Evolutionary conservation across 192 early-diverging fungal genomes (phyloP).

Genomic region (Backusella psychrophila): DNA sequence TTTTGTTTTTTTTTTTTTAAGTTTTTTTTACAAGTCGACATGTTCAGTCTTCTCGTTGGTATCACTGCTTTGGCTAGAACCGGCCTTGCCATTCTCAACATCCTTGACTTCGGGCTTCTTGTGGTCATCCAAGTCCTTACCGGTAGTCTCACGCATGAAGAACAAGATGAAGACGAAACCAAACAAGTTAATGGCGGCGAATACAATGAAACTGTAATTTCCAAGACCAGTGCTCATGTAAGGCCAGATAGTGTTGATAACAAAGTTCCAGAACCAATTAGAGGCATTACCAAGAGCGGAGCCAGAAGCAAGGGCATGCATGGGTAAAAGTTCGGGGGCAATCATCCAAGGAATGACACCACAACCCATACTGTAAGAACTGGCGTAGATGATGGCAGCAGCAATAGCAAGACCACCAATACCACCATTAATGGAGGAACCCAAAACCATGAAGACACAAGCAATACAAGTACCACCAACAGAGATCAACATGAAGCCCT

Average conservation of each 20-base stretch:
- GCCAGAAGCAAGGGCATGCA: slow-evolving; percentile 70
- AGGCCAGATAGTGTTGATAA: slow-evolving; percentile 42
- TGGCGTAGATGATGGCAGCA: slow-evolving; percentile 65
- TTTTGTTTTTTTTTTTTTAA: not conserved
- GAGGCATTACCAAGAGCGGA: slow-evolving; percentile 69
- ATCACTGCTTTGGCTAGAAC: slow-evolving; percentile 5
- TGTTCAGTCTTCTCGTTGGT: slow-evolving; percentile 1
- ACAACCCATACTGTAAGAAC: slow-evolving; percentile 73
- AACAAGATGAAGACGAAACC: slow-evolving; percentile 63
- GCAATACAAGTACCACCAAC: slow-evolving; percentile 59
- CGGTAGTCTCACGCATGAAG: slow-evolving; percentile 79
- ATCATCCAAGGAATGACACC: slow-evolving; percentile 85
- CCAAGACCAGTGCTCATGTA: slow-evolving; percentile 30
- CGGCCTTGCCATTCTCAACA: not conserved
- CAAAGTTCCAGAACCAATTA: slow-evolving; percentile 65
- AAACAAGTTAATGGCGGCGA: slow-evolving; percentile 63
- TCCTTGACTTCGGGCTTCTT: not conserved
- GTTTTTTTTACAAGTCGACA: slow-evolving; percentile 7
- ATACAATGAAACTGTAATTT: slow-evolving; percentile 59
- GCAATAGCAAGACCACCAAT: slow-evolving; percentile 51
- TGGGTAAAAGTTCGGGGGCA: slow-evolving; percentile 76
- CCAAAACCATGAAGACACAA: slow-evolving; percentile 63
- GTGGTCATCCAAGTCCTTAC: slow-evolving; percentile 25
- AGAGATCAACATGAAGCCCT: slow-evolving; percentile 63
- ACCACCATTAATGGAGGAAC: slow-evolving; percentile 34